Base-by-base conservation (phyloP, 2,329 filamentous ascomycete species). In the Colletotrichum gigasporum region DNA sequence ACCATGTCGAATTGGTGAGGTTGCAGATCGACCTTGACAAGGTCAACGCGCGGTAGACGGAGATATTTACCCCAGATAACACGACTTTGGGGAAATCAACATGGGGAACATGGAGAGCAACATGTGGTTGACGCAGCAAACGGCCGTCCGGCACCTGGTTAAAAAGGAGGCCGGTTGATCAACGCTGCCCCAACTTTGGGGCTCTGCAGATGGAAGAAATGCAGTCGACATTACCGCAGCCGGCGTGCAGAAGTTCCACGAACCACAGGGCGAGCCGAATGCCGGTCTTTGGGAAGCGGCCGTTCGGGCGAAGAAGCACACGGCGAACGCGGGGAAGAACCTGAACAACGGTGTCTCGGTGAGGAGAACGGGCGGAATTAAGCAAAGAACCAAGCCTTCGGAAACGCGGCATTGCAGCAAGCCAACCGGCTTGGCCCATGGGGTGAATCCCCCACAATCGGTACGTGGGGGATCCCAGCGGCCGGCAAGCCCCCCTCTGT, bases 141-240 rank as follows among this genome's bases (percentile, higher is more conserved):
- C 45, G 54, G 39, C 45, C 10, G n/a, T n/a, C 20, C 8, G 26
- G 26, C 52, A 26, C 11, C 20, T 22, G 22, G 47, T 18, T 16
- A 32, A 39, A 47, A 41, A 44, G 44, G 50, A 55, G 41, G 56
- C 10, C n/a, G 56, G 22, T 60, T 37, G 22, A 26, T 16, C 39
- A 44, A 10, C 28, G 48, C 20, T 30, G 44, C 42, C 61, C 62
- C 42, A 65, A 53, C 35, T 65, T 60, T 61, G 62, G 62, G 60
- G 62, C 62, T 65, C 62, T 62, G 62, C 62, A 48, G 56, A 55
- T 62, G 62, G 62, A 59, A 48, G 34, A 64, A 64, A 32, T 65
- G 16, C 12, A 50, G 41, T 18, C 34, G 48, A 37, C 41, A 5
- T 22, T 10, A 44, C n/a, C n/a, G n/a, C n/a, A 5, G 20, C 14